phyloP scores from a whole-genome alignment of 2,329 filamentous ascomycete species.

The Pseudogymnoascus sp. region DNA sequence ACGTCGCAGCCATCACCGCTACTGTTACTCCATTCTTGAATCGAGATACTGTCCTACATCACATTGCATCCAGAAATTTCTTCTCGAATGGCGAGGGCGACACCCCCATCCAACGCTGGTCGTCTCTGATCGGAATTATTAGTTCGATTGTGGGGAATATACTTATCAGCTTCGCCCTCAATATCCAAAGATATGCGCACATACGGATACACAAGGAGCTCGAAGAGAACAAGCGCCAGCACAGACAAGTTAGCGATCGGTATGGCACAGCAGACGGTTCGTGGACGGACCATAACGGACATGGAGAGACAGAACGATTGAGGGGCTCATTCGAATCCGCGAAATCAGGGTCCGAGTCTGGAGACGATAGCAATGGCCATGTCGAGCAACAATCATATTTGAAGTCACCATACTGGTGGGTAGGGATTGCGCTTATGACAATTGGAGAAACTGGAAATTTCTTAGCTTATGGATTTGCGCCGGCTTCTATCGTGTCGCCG shows the following conservation, averaged over 20 bases:
- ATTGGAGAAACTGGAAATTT: conserved; percentile 95
- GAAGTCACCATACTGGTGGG: conserved; percentile 92
- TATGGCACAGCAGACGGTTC: conserved; percentile 38
- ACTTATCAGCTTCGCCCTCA: conserved; percentile 89
- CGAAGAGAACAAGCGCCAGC: conserved; percentile 48
- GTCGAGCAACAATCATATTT: conserved; percentile 56
- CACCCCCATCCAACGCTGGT: conserved; percentile 64
- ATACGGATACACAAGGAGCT: conserved; percentile 71
- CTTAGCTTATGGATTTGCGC: conserved; percentile 92
- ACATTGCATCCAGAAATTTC: not conserved
- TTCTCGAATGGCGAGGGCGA: conserved; percentile 27
- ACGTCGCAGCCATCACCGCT: not conserved
- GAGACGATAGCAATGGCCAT: conserved; percentile 30
- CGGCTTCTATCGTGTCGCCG: conserved; percentile 93
- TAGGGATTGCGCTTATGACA: conserved; percentile 85
- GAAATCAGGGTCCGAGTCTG: conserved; percentile 25
- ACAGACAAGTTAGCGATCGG: conserved; percentile 39
- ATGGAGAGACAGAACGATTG: conserved; percentile 44
- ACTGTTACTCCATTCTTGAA: not conserved
- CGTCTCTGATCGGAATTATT: conserved; percentile 86
- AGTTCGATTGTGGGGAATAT: conserved; percentile 90
- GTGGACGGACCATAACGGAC: conserved; percentile 26
- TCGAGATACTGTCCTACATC: conserved; percentile 4
- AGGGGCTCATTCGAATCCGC: conserved; percentile 43
- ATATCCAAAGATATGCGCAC: conserved; percentile 94